Evolutionary conservation across 805 yeast species (phyloP).

Genomic region (Jamesozyma lodderae): DNA sequence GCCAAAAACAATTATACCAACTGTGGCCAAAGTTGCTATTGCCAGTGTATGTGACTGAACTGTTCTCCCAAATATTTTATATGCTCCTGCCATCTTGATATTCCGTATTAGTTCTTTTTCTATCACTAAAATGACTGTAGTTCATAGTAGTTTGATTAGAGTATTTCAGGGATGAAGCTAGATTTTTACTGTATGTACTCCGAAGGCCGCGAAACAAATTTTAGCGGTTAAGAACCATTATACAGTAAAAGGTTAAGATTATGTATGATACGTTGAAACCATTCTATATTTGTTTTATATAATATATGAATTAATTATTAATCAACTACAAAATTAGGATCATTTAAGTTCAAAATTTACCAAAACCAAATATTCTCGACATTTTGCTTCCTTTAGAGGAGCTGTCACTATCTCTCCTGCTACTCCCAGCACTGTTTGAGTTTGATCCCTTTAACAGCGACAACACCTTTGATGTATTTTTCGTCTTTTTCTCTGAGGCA

Average conservation of each 20-base stretch:
- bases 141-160: too few relatives aligned
- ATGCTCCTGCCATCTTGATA: constrained; percentile 41
- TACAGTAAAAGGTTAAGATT: too few relatives aligned
- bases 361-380: constrained; percentile 12
- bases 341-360: neutral
- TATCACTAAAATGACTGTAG: too few relatives aligned
- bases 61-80: constrained; percentile 73
- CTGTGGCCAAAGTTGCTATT: constrained; percentile 46
- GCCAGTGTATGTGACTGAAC: constrained; percentile 82
- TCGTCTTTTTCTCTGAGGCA: neutral
- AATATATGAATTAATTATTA: too few relatives aligned
- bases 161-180: too few relatives aligned
- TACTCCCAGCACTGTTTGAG: constrained; percentile 8
- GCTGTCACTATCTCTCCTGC: constrained; percentile 10
- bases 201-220: too few relatives aligned
- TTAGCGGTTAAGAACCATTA: too few relatives aligned
- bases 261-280: too few relatives aligned
- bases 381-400: constrained; percentile 6
- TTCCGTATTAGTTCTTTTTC: too few relatives aligned
- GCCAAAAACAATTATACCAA: constrained; percentile 8
- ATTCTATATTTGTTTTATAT: too few relatives aligned
- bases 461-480: constrained; percentile 11
- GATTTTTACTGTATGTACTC: too few relatives aligned
- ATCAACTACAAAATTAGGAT: too few relatives aligned
- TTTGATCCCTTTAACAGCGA: constrained; percentile 12